Percentiles rank a stretch among this genome's conserved stretches.
Evolutionary conservation across 1,139 yeast genomes (phyloP).

Genomic region (Torulaspora globosa): DNA sequence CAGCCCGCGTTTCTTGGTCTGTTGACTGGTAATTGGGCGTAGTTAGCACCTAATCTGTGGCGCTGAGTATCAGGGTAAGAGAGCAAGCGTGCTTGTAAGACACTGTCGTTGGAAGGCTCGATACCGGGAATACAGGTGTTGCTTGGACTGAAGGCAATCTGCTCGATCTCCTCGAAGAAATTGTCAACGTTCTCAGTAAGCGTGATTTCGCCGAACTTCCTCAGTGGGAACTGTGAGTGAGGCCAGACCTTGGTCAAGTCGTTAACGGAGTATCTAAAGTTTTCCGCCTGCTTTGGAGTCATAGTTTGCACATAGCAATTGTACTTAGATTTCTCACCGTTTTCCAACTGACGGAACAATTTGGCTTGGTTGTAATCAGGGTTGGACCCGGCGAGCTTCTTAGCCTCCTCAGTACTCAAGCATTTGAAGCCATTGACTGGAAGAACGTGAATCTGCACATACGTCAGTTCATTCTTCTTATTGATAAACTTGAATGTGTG

Average conservation of each 20-base stretch:
- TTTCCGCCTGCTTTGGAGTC: slow-evolving; percentile 67
- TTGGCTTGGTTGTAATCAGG: slow-evolving; percentile 63
- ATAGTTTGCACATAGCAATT: slow-evolving; percentile 65
- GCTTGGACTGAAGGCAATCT: slow-evolving; percentile 65
- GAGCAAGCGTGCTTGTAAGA: slow-evolving; percentile 76
- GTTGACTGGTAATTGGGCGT: slow-evolving; percentile 56
- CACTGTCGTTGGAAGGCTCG: slow-evolving; percentile 85
- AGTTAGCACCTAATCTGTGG: slow-evolving; percentile 52
- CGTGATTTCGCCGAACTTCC: slow-evolving; percentile 51
- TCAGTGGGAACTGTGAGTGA: slow-evolving; percentile 50
- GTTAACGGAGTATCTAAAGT: slow-evolving; percentile 53
- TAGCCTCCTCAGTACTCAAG: slow-evolving; percentile 55
- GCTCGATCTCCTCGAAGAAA: slow-evolving; percentile 55
- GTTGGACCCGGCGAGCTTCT: slow-evolving; percentile 50
- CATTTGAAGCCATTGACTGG: slow-evolving; percentile 63
- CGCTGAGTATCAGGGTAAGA: slow-evolving; percentile 83
- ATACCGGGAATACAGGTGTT: slow-evolving; percentile 74
- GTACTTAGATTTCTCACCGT: slow-evolving; percentile 61
- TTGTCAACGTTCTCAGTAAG: slow-evolving; percentile 52
- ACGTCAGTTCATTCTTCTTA: slow-evolving; percentile 57
- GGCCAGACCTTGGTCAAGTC: slow-evolving; percentile 67
- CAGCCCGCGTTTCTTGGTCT: slow-evolving; percentile 44
- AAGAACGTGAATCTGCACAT: slow-evolving; percentile 62
- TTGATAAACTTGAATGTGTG: slow-evolving; percentile 71
- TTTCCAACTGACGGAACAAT: slow-evolving; percentile 53